Percentiles rank a stretch among this genome's conserved stretches.
These are phyloP conservation scores for Bolboschoenoplectus hybrid DNA, from an alignment of 202 grass and related monocot species.

Conservation along the genomic window DNA sequence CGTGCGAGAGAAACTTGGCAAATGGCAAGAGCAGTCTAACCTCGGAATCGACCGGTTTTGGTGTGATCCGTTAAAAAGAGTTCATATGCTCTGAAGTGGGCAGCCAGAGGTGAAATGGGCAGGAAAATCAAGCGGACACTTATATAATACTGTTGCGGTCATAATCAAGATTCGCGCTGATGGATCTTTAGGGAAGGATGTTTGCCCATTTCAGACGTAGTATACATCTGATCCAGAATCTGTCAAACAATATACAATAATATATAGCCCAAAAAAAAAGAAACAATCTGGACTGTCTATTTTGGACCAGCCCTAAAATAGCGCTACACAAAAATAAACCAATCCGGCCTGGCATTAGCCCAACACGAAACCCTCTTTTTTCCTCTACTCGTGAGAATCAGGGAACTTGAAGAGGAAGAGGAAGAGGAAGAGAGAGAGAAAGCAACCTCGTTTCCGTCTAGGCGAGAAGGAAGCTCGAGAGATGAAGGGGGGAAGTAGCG, in stretches of 20 bases:
- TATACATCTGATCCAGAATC: too few species aligned
- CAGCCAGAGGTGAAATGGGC: too few species aligned
- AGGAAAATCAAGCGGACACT: too few species aligned
- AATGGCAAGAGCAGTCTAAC: too few species aligned
- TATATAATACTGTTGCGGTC: too few species aligned
- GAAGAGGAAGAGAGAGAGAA: neutral
- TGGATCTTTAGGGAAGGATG: too few species aligned
- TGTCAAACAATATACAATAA: too few species aligned
- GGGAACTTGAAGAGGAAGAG: slow-evolving; percentile 8
- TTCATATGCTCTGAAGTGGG: too few species aligned
- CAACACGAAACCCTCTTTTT: slow-evolving; percentile 36
- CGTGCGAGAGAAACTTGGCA: neutral
- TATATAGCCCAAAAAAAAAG: neutral
- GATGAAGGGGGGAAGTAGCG: slow-evolving; percentile 46
- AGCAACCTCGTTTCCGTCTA: neutral
- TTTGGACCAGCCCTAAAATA: neutral
- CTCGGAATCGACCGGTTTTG: neutral
- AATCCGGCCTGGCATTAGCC: neutral
- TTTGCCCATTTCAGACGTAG: too few species aligned
- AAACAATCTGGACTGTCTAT: neutral
- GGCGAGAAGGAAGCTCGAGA: neutral
- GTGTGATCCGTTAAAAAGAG: neutral
- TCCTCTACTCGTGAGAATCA: neutral
- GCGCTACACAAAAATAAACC: neutral
- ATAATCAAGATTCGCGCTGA: too few species aligned